These are phyloP conservation scores for Capronia coronata DNA, from an alignment of 2,329 filamentous ascomycete genomes.

Conservation along the genomic window DNA sequence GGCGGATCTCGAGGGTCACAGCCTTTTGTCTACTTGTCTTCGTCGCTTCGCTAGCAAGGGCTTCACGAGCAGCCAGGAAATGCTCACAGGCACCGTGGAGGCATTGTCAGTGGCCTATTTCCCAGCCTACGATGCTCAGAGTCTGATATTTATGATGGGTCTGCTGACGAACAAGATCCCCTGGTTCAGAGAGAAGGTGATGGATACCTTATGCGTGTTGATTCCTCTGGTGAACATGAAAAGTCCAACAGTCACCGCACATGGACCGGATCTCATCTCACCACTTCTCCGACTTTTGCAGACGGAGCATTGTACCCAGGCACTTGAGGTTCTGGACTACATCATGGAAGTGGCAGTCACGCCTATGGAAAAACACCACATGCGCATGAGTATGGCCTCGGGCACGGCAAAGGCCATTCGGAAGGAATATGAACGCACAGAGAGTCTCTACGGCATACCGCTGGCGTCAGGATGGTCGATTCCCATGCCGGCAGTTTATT, in stretches of 20 bases:
- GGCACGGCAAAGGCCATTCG: constrained; percentile 76
- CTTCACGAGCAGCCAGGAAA: constrained; percentile 65
- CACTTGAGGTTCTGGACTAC: constrained; percentile 82
- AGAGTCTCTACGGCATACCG: constrained; percentile 93
- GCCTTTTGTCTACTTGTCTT: constrained; percentile 34
- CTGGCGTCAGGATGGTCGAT: constrained; percentile 96
- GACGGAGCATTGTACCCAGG: constrained; percentile 89
- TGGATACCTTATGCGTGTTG: constrained; percentile 78
- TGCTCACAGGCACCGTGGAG: constrained; percentile 65
- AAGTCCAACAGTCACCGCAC: constrained; percentile 77
- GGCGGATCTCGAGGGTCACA: constrained; percentile 64
- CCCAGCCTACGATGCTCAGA: constrained; percentile 72
- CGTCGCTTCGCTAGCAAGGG: constrained; percentile 48
- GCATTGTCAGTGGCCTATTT: constrained; percentile 74
- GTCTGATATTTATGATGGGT: constrained; percentile 84
- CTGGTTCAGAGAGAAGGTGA: constrained; percentile 89
- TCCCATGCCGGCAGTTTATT: constrained; percentile 83
- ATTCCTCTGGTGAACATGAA: constrained; percentile 91
- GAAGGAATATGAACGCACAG: constrained; percentile 90
- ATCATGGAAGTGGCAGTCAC: constrained; percentile 92
- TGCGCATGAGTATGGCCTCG: constrained; percentile 97
- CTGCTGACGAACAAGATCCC: constrained; percentile 79
- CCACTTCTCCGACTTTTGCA: constrained; percentile 82
- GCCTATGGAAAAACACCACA: constrained; percentile 85
- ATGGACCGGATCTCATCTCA: constrained; percentile 92